These are phyloP conservation scores for Melocanna baccifera DNA, from an alignment of 176 grass and related monocot genomes.

Conservation along the genomic window DNA sequence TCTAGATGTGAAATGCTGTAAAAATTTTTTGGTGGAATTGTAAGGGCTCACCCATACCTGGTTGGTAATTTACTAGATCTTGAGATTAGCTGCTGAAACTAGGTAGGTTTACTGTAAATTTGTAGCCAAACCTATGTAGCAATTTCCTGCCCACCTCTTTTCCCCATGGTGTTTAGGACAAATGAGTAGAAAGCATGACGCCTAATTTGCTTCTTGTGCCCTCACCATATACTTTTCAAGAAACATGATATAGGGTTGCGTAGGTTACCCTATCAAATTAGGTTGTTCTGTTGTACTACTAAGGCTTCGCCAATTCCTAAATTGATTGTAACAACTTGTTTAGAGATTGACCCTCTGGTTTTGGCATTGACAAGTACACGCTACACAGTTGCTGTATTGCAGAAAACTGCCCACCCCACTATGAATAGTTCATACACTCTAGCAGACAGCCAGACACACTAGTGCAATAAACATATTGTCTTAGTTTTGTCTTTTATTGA, in stretches of 20 bases:
- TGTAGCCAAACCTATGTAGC: background rate
- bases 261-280: background rate
- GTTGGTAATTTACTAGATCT: background rate
- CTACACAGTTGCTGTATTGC: background rate
- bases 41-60: background rate
- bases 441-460: background rate
- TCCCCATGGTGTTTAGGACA: background rate
- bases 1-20: background rate
- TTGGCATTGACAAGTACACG: background rate
- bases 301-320: background rate
- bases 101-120: background rate
- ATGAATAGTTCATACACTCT: conserved; percentile 7
- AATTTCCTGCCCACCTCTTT: background rate
- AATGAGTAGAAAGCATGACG: background rate
- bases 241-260: background rate
- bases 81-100: background rate
- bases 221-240: background rate
- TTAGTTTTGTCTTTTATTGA: conserved; percentile 1
- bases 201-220: background rate
- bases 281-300: background rate
- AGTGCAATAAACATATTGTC: background rate
- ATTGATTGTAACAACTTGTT: background rate
- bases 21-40: background rate
- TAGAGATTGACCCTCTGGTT: background rate
- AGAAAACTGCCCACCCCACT: background rate